A percentile compares a stretch with the other conserved stretches of the same genome.
These are phyloP conservation scores for Epicoccum nigrum DNA, from an alignment of 2,329 filamentous ascomycete genomes.

Conservation along the genomic window DNA sequence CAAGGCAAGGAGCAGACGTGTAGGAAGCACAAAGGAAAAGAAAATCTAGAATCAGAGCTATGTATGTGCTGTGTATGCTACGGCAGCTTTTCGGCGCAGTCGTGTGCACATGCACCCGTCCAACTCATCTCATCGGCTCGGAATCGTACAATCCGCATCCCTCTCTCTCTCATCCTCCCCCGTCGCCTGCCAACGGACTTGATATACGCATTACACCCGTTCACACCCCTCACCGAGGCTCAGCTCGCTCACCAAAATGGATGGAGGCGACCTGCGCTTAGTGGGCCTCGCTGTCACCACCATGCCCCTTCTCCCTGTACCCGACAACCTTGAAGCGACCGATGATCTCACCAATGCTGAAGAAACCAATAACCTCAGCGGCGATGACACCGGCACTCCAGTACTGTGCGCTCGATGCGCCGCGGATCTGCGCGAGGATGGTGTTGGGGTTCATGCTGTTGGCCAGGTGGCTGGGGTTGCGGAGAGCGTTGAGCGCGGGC, in stretches of 20 bases:
- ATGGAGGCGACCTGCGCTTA: background rate
- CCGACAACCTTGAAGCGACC: slow-evolving; percentile 94
- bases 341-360: slow-evolving; percentile 96
- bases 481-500: slow-evolving; percentile 71
- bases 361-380: slow-evolving; percentile 93
- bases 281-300: slow-evolving; percentile 24
- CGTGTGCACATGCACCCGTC: slow-evolving; percentile 11
- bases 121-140: background rate
- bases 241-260: background rate
- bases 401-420: slow-evolving; percentile 73
- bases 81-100: background rate
- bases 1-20: no score
- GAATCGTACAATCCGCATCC: background rate
- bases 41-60: background rate
- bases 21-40: slow-evolving; percentile 31
- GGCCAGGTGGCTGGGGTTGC: slow-evolving; percentile 69
- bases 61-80: background rate
- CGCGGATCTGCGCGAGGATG: slow-evolving; percentile 66
- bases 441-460: slow-evolving; percentile 59
- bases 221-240: no score
- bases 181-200: background rate
- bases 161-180: background rate
- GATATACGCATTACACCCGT: background rate
- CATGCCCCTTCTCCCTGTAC: slow-evolving; percentile 61
- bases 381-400: slow-evolving; percentile 75